These are phyloP conservation scores for Phaeophleospora eucalypticola DNA, from an alignment of 2,329 filamentous ascomycete species.

Conservation along the genomic window DNA sequence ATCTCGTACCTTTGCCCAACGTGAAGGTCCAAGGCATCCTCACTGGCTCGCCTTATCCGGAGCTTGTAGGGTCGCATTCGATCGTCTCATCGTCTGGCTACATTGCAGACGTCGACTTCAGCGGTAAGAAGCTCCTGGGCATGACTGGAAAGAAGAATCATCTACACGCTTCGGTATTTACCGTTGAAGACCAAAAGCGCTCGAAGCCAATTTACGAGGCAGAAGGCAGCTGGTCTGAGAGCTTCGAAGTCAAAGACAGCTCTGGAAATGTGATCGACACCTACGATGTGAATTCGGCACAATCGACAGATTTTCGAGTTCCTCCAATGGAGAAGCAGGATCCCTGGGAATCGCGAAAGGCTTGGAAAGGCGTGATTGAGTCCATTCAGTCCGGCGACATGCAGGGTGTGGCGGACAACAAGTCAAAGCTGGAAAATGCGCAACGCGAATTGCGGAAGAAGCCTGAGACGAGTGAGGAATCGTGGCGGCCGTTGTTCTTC, in stretches of 20 bases:
- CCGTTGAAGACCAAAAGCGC: slow-evolving; percentile 29
- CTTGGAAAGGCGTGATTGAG: slow-evolving; percentile 41
- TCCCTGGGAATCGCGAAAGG: slow-evolving; percentile 43
- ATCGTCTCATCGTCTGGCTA: slow-evolving; percentile 42
- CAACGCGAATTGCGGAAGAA: slow-evolving; percentile 42
- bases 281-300: slow-evolving; percentile 28
- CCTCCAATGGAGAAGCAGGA: slow-evolving; percentile 38
- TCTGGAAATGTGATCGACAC: slow-evolving; percentile 36
- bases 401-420: slow-evolving; percentile 36
- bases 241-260: slow-evolving; percentile 36
- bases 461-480: slow-evolving; percentile 33
- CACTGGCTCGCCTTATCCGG: slow-evolving; percentile 42
- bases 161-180: slow-evolving; percentile 37
- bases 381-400: slow-evolving; percentile 40
- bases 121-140: slow-evolving; percentile 40
- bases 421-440: slow-evolving; percentile 30
- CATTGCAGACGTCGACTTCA: slow-evolving; percentile 42
- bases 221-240: slow-evolving; percentile 41
- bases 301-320: slow-evolving; percentile 23
- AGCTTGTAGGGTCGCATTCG: slow-evolving; percentile 39
- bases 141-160: slow-evolving; percentile 41
- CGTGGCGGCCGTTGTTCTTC: slow-evolving; percentile 42
- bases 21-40: slow-evolving; percentile 45
- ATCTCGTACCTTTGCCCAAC: slow-evolving; percentile 43
- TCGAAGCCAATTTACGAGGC: slow-evolving; percentile 33